Evolutionary conservation across 1,284 basidiomycete genomes (phyloP).

Genomic region (Ganoderma meredithae): DNA sequence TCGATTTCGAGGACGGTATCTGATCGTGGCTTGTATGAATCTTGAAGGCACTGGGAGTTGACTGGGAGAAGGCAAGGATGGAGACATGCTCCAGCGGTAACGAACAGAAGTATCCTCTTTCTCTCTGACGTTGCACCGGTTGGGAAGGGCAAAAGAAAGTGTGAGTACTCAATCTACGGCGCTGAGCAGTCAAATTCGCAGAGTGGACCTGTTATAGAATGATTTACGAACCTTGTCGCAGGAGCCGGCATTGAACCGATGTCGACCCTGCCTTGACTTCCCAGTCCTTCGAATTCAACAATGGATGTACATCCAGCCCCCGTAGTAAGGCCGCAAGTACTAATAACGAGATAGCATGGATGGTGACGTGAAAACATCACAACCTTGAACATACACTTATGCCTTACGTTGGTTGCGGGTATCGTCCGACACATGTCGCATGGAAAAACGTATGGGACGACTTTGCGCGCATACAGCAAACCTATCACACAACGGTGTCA

Average conservation of each 20-base stretch:
- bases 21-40: not conserved
- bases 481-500: not conserved
- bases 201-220: not conserved
- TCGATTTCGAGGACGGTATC: not conserved
- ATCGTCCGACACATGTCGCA: not conserved
- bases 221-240: not conserved
- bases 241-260: not conserved
- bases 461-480: not conserved
- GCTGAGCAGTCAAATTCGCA: not conserved
- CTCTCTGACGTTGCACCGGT: not conserved
- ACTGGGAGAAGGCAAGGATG: not conserved
- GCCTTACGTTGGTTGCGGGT: not conserved
- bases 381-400: not conserved
- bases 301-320: not conserved
- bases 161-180: not conserved
- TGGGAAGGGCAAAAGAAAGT: not conserved
- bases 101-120: not conserved
- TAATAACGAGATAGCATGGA: not conserved
- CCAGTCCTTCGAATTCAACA: not conserved
- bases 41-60: not conserved
- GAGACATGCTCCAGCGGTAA: too few relatives aligned
- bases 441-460: not conserved
- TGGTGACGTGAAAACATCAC: not conserved
- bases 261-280: not conserved
- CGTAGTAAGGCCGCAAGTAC: not conserved